Conservation (phyloP, 1,139 yeast genomes). For the Hanseniaspora sp. region DNA sequence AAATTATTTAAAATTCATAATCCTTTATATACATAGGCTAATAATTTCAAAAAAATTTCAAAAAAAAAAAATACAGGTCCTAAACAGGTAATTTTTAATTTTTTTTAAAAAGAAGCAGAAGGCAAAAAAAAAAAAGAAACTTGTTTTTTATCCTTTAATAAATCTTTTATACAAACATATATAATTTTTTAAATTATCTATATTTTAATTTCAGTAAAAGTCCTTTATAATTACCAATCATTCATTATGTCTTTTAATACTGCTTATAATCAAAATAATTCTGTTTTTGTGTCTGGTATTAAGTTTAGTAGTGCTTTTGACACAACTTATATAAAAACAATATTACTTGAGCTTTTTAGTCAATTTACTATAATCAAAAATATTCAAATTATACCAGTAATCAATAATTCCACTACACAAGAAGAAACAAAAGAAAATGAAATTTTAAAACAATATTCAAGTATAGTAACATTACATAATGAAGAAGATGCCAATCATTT, state of each 20-base stretch:
- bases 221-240: background rate
- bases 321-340: slow-evolving; percentile 52
- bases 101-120: too few relatives aligned
- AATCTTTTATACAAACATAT: background rate
- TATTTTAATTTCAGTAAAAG: background rate
- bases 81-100: background rate
- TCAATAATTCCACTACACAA: slow-evolving; percentile 55
- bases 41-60: background rate
- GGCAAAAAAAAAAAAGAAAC: background rate
- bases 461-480: slow-evolving; percentile 64
- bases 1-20: background rate
- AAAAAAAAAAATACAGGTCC: background rate
- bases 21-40: background rate
- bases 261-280: slow-evolving; percentile 40
- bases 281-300: slow-evolving; percentile 46
- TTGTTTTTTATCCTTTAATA: background rate
- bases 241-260: background rate
- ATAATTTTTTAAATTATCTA: background rate
- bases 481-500: slow-evolving; percentile 64
- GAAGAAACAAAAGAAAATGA: slow-evolving; percentile 47
- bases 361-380: slow-evolving; percentile 74
- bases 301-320: slow-evolving; percentile 55
- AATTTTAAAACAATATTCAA: slow-evolving; percentile 27
- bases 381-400: slow-evolving; percentile 62
- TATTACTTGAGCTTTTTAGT: slow-evolving; percentile 68